A percentile compares a stretch with the other conserved stretches of the same genome.
Evolutionary conservation across 208 protist species (phyloP).

Genomic region (Acanthamoeba sp.): DNA sequence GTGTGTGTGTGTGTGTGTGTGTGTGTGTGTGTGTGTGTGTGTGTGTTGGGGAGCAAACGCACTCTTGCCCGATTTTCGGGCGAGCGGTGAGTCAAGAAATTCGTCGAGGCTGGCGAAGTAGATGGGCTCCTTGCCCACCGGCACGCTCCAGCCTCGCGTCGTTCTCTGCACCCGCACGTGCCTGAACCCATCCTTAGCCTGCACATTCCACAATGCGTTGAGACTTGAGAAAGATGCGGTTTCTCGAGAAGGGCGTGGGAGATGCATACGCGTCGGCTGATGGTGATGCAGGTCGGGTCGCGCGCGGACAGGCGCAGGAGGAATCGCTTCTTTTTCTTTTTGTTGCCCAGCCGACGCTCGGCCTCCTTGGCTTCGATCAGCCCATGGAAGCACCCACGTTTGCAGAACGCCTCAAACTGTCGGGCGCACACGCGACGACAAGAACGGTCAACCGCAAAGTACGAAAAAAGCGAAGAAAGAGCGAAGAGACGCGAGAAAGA

Average conservation of each 20-base stretch:
- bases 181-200: background rate
- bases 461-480: background rate
- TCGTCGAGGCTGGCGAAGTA: background rate
- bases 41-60: background rate
- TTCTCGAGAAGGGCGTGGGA: background rate
- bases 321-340: slow-evolving; percentile 5
- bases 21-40: background rate
- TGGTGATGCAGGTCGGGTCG: slow-evolving; percentile 40
- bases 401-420: background rate
- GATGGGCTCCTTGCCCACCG: background rate
- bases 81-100: background rate
- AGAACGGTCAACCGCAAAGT: background rate
- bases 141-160: background rate
- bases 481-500: background rate
- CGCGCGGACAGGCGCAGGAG: slow-evolving; percentile 7
- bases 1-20: background rate
- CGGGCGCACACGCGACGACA: background rate
- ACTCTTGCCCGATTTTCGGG: slow-evolving; percentile 17
- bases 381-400: slow-evolving; percentile 2
- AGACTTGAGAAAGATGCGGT: too few relatives aligned
- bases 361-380: slow-evolving; percentile 61
- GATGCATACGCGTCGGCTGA: slow-evolving; percentile 16
- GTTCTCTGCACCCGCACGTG: background rate
- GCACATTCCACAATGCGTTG: too few relatives aligned
- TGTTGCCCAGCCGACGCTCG: background rate